Evolutionary conservation across 176 grass and related monocot genomes (phyloP).

Genomic region (Carex scoparia): DNA sequence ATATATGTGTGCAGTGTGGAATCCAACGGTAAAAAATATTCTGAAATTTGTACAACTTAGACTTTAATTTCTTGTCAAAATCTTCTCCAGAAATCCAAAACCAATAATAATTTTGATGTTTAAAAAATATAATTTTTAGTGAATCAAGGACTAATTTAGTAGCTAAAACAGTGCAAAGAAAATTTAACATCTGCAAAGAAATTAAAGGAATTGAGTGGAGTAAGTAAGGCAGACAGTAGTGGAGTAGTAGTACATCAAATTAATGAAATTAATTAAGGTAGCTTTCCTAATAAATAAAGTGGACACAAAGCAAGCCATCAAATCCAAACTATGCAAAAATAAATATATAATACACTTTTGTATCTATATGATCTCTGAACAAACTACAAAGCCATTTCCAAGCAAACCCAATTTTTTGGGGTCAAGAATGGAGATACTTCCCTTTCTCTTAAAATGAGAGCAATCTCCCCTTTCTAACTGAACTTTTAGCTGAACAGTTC

Average conservation of each 20-base stretch:
- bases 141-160: too few species aligned
- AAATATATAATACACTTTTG: conserved; percentile 7
- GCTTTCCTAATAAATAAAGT: conserved; percentile 16
- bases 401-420: conserved; percentile 17
- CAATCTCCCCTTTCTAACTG: conserved; percentile 9
- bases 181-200: too few species aligned
- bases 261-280: not conserved
- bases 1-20: too few species aligned
- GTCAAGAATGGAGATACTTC: conserved; percentile 13
- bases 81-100: too few species aligned
- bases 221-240: not conserved
- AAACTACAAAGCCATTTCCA: not conserved
- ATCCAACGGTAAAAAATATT: too few species aligned
- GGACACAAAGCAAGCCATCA: conserved; percentile 23
- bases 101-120: too few species aligned
- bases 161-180: too few species aligned
- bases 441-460: conserved; percentile 28
- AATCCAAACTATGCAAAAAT: not conserved
- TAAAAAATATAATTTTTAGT: too few species aligned
- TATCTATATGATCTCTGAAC: not conserved
- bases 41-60: too few species aligned
- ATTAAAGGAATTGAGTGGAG: not conserved
- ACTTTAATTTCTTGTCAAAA: too few species aligned
- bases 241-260: conserved; percentile 4
- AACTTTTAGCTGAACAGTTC: conserved; percentile 16